Conservation (phyloP, 106 monocot species). For the Dendrobium catenatum region DNA sequence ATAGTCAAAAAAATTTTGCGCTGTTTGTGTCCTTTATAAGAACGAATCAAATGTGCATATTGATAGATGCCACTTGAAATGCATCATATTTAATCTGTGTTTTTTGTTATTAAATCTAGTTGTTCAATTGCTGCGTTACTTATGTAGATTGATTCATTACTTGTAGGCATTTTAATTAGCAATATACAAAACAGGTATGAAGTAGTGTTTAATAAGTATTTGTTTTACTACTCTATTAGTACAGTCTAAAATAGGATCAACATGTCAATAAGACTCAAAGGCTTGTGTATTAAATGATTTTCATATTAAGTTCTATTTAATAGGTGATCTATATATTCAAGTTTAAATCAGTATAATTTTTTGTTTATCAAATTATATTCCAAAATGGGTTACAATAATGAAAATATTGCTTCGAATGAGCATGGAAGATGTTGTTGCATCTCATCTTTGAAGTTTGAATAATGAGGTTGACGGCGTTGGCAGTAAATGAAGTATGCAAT, state of each 20-base stretch:
- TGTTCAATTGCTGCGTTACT: not conserved
- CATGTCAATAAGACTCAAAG: not conserved
- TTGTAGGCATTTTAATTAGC: no score
- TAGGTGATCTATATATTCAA: not conserved
- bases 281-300: not conserved
- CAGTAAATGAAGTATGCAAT: not conserved
- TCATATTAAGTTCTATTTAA: not conserved
- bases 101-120: not conserved
- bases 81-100: not conserved
- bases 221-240: not conserved
- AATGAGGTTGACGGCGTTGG: not conserved
- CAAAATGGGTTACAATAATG: not conserved
- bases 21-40: not conserved
- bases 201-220: not conserved
- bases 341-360: not conserved
- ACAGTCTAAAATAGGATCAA: not conserved
- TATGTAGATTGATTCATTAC: no score
- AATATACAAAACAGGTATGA: not conserved
- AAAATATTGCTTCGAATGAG: not conserved
- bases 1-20: not conserved
- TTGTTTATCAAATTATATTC: not conserved
- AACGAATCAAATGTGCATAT: not conserved
- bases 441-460: not conserved
- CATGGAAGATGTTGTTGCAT: not conserved
- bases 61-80: not conserved